phyloP scores from a whole-genome alignment of 192 early-diverging fungal genomes.

The Spinellus fusiger region DNA sequence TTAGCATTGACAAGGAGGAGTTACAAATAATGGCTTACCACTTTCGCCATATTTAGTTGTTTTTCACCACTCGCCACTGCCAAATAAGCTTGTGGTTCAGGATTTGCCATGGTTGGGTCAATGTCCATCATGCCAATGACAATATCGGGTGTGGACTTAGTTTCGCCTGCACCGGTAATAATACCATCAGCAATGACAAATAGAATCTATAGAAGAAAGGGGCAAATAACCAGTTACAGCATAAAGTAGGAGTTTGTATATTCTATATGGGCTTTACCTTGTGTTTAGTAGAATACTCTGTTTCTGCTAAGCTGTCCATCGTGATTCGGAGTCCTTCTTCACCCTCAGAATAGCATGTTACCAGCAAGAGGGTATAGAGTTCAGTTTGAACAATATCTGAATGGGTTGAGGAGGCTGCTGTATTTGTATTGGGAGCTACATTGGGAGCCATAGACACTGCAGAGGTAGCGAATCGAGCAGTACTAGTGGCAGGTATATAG shows the following conservation, averaged over 20 bases:
- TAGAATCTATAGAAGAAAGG: slow-evolving; percentile 43
- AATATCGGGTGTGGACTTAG: slow-evolving; percentile 69
- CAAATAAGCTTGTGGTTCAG: slow-evolving; percentile 69
- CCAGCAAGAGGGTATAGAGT: slow-evolving; percentile 70
- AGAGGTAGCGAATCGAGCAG: not conserved
- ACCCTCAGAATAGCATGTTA: slow-evolving; percentile 92
- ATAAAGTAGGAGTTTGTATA: no score
- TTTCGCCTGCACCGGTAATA: slow-evolving; percentile 78
- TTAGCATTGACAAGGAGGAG: not conserved
- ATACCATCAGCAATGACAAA: slow-evolving; percentile 89
- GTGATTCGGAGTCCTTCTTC: slow-evolving; percentile 72
- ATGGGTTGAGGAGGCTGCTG: not conserved
- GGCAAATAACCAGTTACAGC: no score
- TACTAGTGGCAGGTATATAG: slow-evolving; percentile 4
- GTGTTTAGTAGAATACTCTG: slow-evolving; percentile 76
- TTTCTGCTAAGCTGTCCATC: slow-evolving; percentile 73
- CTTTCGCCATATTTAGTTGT: slow-evolving; percentile 79
- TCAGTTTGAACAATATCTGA: slow-evolving; percentile 24
- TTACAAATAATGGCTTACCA: slow-evolving; percentile 34
- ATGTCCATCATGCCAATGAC: slow-evolving; percentile 73
- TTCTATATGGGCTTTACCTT: slow-evolving; percentile 44
- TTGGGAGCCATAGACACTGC: not conserved
- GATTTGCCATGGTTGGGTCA: slow-evolving; percentile 50
- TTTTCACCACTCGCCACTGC: slow-evolving; percentile 77
- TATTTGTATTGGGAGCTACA: not conserved